phyloP scores from a whole-genome alignment of 768 basidiomycete species.

The Tylopilus rubrobrunneus region DNA sequence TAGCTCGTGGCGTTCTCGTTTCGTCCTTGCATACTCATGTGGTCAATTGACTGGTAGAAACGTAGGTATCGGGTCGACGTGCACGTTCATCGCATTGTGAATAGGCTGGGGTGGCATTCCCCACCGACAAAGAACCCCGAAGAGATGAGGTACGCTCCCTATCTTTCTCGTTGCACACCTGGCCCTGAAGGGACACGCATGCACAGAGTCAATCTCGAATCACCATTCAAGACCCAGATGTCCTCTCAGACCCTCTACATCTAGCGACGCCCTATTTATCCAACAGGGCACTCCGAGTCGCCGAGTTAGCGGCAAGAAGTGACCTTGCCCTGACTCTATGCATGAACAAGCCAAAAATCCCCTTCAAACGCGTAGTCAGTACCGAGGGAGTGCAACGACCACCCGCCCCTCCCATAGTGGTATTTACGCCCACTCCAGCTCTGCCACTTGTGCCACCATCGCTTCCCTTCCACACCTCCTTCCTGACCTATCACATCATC shows the following conservation, averaged over 20 bases:
- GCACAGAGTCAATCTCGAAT: conserved; percentile 69
- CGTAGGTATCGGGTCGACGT: conserved; percentile 90
- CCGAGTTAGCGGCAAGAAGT: conserved; percentile 74
- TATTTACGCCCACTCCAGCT: neutral
- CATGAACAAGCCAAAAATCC: conserved; percentile 68
- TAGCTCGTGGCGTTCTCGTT: conserved; percentile 38
- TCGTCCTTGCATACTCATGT: too few relatives aligned
- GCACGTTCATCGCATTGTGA: conserved; percentile 94
- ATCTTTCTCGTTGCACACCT: neutral
- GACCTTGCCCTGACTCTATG: conserved; percentile 69
- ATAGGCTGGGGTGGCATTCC: conserved; percentile 92
- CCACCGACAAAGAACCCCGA: conserved; percentile 83
- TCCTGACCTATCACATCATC: conserved; percentile 33
- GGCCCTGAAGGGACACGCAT: neutral
- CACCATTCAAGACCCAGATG: conserved; percentile 74
- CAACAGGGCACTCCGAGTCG: conserved; percentile 30
- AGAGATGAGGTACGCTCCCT: conserved; percentile 61
- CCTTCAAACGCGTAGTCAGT: conserved; percentile 48
- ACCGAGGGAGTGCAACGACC: conserved; percentile 29
- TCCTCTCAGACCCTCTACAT: conserved; percentile 33
- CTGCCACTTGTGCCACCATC: conserved; percentile 19
- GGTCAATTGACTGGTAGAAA: conserved; percentile 45
- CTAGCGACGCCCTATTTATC: conserved; percentile 4
- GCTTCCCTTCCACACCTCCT: conserved; percentile 40
- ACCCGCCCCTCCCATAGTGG: conserved; percentile 24